Evolutionary conservation across 129 eudicot genomes (phyloP).

Genomic region (Pittosporum tobira): DNA sequence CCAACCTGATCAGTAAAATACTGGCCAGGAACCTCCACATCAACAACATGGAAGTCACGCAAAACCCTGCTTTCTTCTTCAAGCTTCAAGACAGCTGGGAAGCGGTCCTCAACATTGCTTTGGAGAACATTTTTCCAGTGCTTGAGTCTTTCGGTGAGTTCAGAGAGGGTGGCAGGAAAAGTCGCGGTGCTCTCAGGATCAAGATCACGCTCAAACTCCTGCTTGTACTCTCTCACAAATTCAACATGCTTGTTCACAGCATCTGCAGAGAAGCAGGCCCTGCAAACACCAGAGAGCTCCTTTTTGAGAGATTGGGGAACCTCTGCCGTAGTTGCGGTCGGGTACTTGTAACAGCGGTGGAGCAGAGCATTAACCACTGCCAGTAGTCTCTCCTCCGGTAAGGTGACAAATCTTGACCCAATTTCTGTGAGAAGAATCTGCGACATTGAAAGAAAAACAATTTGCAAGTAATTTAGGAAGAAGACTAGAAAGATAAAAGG

Average conservation of each 20-base stretch:
- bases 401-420: slow-evolving; percentile 51
- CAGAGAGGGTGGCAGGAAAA: slow-evolving; percentile 44
- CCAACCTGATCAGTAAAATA: slow-evolving; percentile 50
- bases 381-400: slow-evolving; percentile 54
- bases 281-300: slow-evolving; percentile 53
- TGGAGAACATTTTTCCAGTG: slow-evolving; percentile 53
- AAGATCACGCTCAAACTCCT: slow-evolving; percentile 57
- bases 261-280: slow-evolving; percentile 54
- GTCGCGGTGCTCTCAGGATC: slow-evolving; percentile 47
- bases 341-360: slow-evolving; percentile 50
- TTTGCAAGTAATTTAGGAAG: not conserved
- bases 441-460: slow-evolving; percentile 1
- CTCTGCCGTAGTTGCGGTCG: slow-evolving; percentile 51
- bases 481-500: not conserved
- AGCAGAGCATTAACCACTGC: slow-evolving; percentile 55
- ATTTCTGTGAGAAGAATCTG: slow-evolving; percentile 56
- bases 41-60: slow-evolving; percentile 50
- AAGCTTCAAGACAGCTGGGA: slow-evolving; percentile 51
- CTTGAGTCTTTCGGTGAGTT: slow-evolving; percentile 42
- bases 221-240: slow-evolving; percentile 53
- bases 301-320: slow-evolving; percentile 52
- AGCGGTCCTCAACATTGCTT: slow-evolving; percentile 52
- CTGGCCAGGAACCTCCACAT: slow-evolving; percentile 57
- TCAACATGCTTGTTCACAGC: slow-evolving; percentile 65
- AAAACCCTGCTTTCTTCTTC: slow-evolving; percentile 56